phyloP scores from a whole-genome alignment of 192 early-diverging fungal genomes.

The Oehlia diaphana region DNA sequence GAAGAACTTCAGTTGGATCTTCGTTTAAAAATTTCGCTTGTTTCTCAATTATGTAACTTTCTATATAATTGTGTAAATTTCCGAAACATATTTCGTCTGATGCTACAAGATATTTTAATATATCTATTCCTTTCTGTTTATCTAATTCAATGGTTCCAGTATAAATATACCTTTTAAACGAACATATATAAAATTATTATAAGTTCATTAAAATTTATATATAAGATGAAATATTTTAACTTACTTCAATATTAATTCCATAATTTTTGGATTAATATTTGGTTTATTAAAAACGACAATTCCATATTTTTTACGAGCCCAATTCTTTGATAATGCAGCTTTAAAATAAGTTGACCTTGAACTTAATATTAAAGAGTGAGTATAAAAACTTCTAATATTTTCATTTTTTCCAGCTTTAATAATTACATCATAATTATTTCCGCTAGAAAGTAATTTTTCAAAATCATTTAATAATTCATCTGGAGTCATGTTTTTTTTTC shows the following conservation, averaged over 20 bases:
- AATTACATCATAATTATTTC: background rate
- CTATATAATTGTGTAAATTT: background rate
- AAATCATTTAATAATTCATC: background rate
- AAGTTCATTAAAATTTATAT: background rate
- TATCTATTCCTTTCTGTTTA: background rate
- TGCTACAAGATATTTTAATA: background rate
- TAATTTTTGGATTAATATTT: background rate
- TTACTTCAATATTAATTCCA: background rate
- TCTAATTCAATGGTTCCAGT: background rate
- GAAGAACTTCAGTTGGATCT: background rate
- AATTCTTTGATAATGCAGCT: background rate
- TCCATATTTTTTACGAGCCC: background rate
- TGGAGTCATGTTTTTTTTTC: background rate
- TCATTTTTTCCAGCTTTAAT: background rate
- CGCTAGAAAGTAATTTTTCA: background rate
- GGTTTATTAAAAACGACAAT: background rate
- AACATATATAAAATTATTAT: background rate
- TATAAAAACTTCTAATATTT: background rate
- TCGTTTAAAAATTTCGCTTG: background rate
- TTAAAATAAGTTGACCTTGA: background rate
- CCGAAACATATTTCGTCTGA: background rate
- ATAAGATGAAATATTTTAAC: background rate
- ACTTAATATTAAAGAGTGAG: background rate
- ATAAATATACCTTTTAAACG: background rate
- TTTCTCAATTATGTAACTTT: background rate